Conservation (phyloP, 352 stramenopile genomes). For the Globisporangium alternatum region DNA sequence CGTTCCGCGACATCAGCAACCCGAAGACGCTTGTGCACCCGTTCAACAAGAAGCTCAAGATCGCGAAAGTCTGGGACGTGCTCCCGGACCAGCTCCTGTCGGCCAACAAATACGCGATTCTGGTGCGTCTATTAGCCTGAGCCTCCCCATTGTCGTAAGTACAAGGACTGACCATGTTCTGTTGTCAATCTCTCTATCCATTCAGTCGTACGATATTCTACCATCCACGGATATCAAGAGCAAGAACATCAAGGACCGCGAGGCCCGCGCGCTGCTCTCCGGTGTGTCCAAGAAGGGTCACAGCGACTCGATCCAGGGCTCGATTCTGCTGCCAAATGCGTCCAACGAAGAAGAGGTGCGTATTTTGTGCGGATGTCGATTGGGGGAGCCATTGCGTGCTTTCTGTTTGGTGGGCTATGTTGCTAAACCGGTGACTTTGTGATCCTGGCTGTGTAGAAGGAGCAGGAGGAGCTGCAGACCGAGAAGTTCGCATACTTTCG, state of each 20-base stretch:
- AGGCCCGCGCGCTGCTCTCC: constrained; percentile 68
- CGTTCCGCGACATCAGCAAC: constrained; percentile 71
- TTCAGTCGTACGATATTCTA: constrained; percentile 82
- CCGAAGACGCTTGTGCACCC: constrained; percentile 69
- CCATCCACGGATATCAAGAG: constrained; percentile 78
- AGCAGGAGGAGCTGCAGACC: constrained; percentile 34
- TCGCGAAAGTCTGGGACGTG: constrained; percentile 80
- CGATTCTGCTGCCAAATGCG: constrained; percentile 65
- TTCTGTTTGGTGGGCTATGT: not conserved
- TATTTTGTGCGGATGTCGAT: not conserved
- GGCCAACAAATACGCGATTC: constrained; percentile 80
- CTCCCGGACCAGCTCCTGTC: constrained; percentile 75
- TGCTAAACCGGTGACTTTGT: not conserved
- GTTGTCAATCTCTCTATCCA: not conserved
- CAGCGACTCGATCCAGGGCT: constrained; percentile 67
- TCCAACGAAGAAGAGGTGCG: constrained; percentile 52
- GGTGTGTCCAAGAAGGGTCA: constrained; percentile 70
- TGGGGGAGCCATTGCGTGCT: constrained; percentile 6
- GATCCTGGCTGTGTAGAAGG: constrained; percentile 26
- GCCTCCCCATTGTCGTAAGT: not conserved
- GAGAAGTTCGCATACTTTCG: constrained; percentile 85
- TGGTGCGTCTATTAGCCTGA: constrained; percentile 38
- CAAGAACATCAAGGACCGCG: constrained; percentile 65
- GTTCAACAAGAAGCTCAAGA: constrained; percentile 81
- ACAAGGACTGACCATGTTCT: not conserved